Conservation (phyloP, 306 rosid genomes). For the Rubus idaeus region DNA sequence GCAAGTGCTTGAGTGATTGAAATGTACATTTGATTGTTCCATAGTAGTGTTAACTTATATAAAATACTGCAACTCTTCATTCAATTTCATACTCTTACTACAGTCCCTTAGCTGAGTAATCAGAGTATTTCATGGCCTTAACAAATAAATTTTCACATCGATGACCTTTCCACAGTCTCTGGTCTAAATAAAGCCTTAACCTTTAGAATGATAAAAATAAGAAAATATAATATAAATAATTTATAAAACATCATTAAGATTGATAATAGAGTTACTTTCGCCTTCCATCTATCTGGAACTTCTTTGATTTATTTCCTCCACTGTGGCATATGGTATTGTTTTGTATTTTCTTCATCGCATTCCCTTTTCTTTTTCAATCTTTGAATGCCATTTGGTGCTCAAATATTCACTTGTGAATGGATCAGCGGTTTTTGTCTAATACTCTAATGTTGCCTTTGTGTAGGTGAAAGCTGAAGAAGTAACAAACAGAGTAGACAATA, state of each 20-base stretch:
- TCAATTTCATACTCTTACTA: not conserved
- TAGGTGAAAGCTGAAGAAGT: slow-evolving; percentile 95
- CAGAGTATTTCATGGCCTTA: not conserved
- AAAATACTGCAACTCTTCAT: not conserved
- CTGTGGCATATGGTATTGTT: not conserved
- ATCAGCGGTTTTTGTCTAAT: slow-evolving; percentile 2
- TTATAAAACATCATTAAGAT: not conserved
- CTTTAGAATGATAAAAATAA: too few relatives aligned
- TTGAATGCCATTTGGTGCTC: not conserved
- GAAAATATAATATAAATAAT: too few relatives aligned
- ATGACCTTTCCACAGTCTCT: not conserved
- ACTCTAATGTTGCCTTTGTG: slow-evolving; percentile 26
- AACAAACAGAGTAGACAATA: slow-evolving; percentile 71
- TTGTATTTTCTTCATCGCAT: not conserved
- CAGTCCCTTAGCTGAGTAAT: not conserved
- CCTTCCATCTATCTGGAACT: not conserved
- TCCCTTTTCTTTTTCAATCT: not conserved
- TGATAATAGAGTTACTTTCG: not conserved
- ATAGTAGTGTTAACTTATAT: not conserved
- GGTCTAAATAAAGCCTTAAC: too few relatives aligned
- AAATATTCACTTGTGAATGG: slow-evolving; percentile 12
- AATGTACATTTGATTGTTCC: not conserved
- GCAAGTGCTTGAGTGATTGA: not conserved
- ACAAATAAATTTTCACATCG: not conserved
- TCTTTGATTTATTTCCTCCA: not conserved